Evolutionary conservation across 225 moss, liverwort and hornwort species (phyloP).

Genomic region (Thuidium tamariscinum): DNA sequence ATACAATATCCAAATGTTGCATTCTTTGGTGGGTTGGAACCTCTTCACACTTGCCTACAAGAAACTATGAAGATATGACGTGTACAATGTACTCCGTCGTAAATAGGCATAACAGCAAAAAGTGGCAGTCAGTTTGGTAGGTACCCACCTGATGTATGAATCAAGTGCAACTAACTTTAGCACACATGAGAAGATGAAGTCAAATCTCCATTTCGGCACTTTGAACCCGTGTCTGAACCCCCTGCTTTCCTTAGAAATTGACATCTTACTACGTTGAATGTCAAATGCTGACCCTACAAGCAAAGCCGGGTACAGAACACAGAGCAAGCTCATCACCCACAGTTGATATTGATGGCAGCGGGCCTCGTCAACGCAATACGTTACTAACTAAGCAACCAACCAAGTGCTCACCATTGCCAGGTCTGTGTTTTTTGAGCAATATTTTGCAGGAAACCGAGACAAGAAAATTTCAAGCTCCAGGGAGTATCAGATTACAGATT

Average conservation of each 20-base stretch:
- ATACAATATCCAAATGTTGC: accelerated
- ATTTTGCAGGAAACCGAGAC: not conserved
- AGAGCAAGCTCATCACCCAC: not conserved
- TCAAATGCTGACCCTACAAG: not conserved
- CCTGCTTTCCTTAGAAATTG: not conserved
- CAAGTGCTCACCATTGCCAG: not conserved
- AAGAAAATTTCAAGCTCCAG: not conserved
- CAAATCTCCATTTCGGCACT: not conserved
- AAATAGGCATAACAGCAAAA: not conserved
- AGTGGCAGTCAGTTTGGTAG: accelerated
- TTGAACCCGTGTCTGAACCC: not conserved
- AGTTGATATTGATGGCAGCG: not conserved
- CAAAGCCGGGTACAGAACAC: not conserved
- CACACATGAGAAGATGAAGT: not conserved
- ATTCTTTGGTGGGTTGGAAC: accelerated
- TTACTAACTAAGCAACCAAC: not conserved
- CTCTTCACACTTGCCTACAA: not conserved
- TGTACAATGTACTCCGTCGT: not conserved
- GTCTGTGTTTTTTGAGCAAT: not conserved
- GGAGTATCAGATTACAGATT: not conserved
- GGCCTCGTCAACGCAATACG: not conserved
- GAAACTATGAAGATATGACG: not conserved
- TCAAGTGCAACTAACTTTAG: no score
- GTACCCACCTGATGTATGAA: no score
- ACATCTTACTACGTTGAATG: not conserved